Evolutionary conservation across 176 grass and related monocot species (phyloP), one percentile per base, ranked within the genome.

Genomic region (Olyra latifolia): DNA sequence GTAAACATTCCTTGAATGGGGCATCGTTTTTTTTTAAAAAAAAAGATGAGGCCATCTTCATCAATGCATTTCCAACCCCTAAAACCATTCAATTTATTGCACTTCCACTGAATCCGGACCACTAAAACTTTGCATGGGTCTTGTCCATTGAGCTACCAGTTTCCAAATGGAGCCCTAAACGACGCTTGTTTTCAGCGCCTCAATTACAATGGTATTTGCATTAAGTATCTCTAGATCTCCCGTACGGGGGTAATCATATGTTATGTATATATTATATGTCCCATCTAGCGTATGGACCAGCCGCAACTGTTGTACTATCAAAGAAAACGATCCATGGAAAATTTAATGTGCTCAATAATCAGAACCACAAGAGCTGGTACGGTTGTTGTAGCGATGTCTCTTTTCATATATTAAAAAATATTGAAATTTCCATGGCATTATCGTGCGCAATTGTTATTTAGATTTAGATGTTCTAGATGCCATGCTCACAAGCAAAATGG

Each of bases 231-330:
- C 7, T 42, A 73, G 8, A 24, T 41, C 53, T 54, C 62, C 69
- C 69, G 30, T 64, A 74, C 58, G 49, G 19, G 19, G 63, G 53
- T 30, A 73, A 82, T 60, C 24, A 47, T 58, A 23, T 35, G 40
- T 58, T n/a, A n/a, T n/a, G n/a, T n/a, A n/a, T n/a, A n/a, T n/a
- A n/a, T n/a, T n/a, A n/a, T n/a, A n/a, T 71, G 17, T 63, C 80
- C 58, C 25, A 39, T 73, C 72, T 57, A 67, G 8, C 41, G 20
- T 55, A 48, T 35, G 71, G 28, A 29, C 22, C 39, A 1, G 4
- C n/a, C n/a, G 11, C 54, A 38, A 17, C 16, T 60, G 40, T 38
- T 50, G 39, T 69, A 49, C 52, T 48, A 38, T 24, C 52, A 14
- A 27, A 73, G 58, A 82, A 74, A 49, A 28, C 13, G 56, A 72